A percentile compares a stretch with the other conserved stretches of the same genome.
Conservation (phyloP, 2,329 filamentous ascomycete species). For the Exophiala dermatitidis region DNA sequence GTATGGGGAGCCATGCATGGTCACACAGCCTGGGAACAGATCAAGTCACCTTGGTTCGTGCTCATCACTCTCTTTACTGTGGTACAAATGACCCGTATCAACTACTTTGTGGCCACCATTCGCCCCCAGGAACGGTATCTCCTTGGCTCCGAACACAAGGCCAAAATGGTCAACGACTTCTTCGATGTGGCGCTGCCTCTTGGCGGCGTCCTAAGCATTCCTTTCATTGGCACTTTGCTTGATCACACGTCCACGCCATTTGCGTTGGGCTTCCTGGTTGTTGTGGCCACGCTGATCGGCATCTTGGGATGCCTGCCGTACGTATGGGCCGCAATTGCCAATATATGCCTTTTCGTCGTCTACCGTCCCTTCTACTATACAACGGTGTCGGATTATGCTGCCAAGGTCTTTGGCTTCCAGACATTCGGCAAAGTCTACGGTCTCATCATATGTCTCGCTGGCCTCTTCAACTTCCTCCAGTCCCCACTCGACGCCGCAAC, state of each 20-base stretch:
- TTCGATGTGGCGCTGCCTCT: constrained; percentile 81
- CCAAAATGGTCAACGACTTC: constrained; percentile 67
- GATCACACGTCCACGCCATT: constrained; percentile 67
- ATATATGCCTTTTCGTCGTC: constrained; percentile 60
- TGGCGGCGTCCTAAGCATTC: constrained; percentile 75
- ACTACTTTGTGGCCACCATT: constrained; percentile 87
- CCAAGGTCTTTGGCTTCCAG: constrained; percentile 85
- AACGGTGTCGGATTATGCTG: constrained; percentile 60
- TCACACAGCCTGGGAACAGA: constrained; percentile 62
- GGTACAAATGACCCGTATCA: constrained; percentile 72
- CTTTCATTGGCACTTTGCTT: constrained; percentile 74
- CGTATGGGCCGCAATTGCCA: constrained; percentile 61
- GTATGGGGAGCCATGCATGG: constrained; percentile 85
- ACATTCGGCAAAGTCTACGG: constrained; percentile 95
- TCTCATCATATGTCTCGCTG: constrained; percentile 76
- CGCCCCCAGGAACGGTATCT: constrained; percentile 73
- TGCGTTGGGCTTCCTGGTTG: constrained; percentile 64
- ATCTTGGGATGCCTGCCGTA: constrained; percentile 66
- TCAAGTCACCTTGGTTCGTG: constrained; percentile 74
- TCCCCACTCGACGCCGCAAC: constrained; percentile 71
- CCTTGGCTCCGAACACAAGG: constrained; percentile 54
- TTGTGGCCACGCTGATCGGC: constrained; percentile 66
- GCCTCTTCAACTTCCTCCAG: constrained; percentile 77
- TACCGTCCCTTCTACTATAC: constrained; percentile 28
- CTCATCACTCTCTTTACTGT: constrained; percentile 76